Conservation (phyloP, 257 asterid species). For the Vinca minor region DNA sequence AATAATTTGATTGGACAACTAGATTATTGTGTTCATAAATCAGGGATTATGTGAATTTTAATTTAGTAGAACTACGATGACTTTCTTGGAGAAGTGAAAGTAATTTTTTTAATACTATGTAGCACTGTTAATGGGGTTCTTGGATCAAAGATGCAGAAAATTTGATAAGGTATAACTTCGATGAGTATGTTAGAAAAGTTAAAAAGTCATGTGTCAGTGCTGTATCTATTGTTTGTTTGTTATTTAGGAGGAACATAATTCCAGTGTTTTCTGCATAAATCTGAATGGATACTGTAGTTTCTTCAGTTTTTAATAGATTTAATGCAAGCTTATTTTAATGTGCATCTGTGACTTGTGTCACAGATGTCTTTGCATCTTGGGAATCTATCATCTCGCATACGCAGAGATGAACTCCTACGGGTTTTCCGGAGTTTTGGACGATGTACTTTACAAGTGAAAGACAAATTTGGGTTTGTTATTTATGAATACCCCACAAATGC, state of each 20-base stretch:
- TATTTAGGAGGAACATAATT: not conserved
- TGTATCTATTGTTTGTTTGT: not conserved
- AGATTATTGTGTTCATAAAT: not conserved
- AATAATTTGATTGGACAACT: not conserved
- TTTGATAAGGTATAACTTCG: no score
- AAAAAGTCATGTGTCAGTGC: no score
- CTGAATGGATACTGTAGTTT: not conserved
- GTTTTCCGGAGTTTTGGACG: conserved; percentile 53
- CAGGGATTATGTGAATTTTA: not conserved
- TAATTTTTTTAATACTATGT: no score
- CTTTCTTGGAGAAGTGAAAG: not conserved
- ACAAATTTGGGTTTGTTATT: conserved; percentile 50
- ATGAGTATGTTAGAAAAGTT: not conserved
- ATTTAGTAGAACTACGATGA: not conserved
- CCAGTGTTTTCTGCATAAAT: not conserved
- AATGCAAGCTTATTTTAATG: not conserved
- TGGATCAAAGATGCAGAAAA: not conserved
- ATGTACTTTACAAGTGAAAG: conserved; percentile 44
- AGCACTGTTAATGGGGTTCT: not conserved
- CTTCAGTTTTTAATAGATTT: not conserved
- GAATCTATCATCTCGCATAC: conserved; percentile 37
- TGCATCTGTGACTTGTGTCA: conserved; percentile 13
- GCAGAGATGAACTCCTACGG: conserved; percentile 39
- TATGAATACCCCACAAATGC: conserved; percentile 51
- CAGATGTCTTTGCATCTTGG: conserved; percentile 71